These are phyloP conservation scores for Hermanozyma aechmeae DNA, from an alignment of 805 yeast genomes.

Conservation along the genomic window DNA sequence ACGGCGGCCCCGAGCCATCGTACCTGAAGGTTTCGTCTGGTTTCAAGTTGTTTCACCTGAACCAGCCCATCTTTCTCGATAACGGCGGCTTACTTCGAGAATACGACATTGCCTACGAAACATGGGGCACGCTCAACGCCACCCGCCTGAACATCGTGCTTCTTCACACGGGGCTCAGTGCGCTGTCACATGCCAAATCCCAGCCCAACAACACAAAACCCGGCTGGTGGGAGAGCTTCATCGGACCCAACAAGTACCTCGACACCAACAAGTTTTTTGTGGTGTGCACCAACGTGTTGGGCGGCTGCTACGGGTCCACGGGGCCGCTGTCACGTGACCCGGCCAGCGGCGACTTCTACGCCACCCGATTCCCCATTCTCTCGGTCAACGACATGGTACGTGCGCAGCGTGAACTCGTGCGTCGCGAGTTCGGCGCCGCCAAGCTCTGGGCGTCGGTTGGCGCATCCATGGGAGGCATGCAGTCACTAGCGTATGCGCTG, in stretches of 20 bases:
- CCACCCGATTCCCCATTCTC: slow-evolving; percentile 79
- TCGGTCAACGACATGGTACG: slow-evolving; percentile 87
- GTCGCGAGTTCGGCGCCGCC: slow-evolving; percentile 49
- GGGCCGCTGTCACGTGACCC: slow-evolving; percentile 85
- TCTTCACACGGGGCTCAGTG: slow-evolving; percentile 85
- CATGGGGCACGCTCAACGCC: slow-evolving; percentile 74
- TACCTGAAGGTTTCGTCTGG: slow-evolving; percentile 65
- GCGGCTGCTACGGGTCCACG: slow-evolving; percentile 92
- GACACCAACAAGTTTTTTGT: slow-evolving; percentile 79
- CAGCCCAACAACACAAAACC: slow-evolving; percentile 56
- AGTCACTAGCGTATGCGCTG: slow-evolving; percentile 76
- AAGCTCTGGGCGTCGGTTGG: slow-evolving; percentile 77
- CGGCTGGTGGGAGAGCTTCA: slow-evolving; percentile 96
- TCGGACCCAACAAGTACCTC: slow-evolving; percentile 72
- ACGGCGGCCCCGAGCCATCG: slow-evolving; percentile 79
- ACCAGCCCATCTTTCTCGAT: slow-evolving; percentile 61
- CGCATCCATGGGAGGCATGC: slow-evolving; percentile 99
- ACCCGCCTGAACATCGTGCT: slow-evolving; percentile 64
- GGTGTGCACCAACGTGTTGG: slow-evolving; percentile 84
- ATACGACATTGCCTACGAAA: slow-evolving; percentile 81
- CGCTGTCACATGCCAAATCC: slow-evolving; percentile 88
- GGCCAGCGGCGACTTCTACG: slow-evolving; percentile 55
- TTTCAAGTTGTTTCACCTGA: slow-evolving; percentile 46
- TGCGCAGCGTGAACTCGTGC: slow-evolving; percentile 68
- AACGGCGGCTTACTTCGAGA: slow-evolving; percentile 72